Evolutionary conservation across 306 rosid genomes (phyloP), one percentile per base, ranked within the genome.

Genomic region (Calophaca sinica): DNA sequence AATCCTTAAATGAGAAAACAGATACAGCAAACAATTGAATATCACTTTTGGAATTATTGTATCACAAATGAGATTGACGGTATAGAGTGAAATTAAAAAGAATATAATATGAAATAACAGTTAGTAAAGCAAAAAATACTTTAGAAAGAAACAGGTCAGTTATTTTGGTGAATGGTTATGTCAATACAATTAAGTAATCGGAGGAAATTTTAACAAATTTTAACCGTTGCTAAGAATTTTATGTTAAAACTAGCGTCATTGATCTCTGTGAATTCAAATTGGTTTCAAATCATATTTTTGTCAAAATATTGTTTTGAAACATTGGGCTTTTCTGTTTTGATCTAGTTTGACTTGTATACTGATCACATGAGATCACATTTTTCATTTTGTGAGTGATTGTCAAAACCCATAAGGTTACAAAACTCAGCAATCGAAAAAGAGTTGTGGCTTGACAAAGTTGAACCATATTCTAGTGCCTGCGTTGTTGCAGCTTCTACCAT

Each of bases 231-330:
- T 32, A 41, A 35, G 35, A 38, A 39, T 5, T 42, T 70, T 6
- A 52, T 12, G 51, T 32, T 46, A 36, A 52, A 29, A 41, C 54
- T 36, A 15, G 50, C 10, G 20, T 74, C 52, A 50, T 66, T 13
- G 3, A 39, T 52, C 8, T 15, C 3, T 66, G 14, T 39, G 3
- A 59, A 49, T 20, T 33, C 53, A 9, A 77, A 51, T 35, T 26
- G 6, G 51, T 70, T 70, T 61, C 49, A 60, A 58, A 49, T 68
- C 54, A 69, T 38, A 41, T 44, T 48, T 59, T 39, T 45, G 26
- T 73, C 5, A 60, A 44, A 72, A 5, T 1, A 3, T 9, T 58
- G 35, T 60, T 72, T 33, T 62, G 2, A 7, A 62, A 61, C 35
- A 58, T 0, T 7, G 3, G 67, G 48, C 50, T 38, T 72, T 72